Percentiles rank a stretch among this genome's conserved stretches.
phyloP scores from a whole-genome alignment of 176 grass and related monocot species.

The Triticum monococcum region DNA sequence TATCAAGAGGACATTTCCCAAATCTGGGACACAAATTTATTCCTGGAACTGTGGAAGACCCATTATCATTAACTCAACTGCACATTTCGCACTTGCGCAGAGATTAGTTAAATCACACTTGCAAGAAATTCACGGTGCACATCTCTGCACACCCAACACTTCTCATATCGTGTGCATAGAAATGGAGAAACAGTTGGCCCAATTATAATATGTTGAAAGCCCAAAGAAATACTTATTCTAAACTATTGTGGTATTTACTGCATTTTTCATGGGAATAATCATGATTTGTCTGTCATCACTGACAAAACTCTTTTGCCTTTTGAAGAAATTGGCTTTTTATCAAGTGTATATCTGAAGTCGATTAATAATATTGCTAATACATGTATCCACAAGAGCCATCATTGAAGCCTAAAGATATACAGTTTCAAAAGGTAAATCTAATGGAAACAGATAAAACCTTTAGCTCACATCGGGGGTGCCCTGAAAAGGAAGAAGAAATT shows the following conservation, averaged over 20 bases:
- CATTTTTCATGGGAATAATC: background rate
- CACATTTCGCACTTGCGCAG: background rate
- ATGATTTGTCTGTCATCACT: background rate
- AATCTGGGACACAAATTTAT: background rate
- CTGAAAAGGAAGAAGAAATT: background rate
- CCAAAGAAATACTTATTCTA: too few species aligned
- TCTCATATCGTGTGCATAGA: background rate
- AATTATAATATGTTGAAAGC: too few species aligned
- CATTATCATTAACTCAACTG: too few species aligned
- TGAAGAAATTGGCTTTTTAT: background rate
- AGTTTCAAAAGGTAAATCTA: background rate
- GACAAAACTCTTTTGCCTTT: background rate
- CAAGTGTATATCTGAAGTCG: background rate
- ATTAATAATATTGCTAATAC: background rate
- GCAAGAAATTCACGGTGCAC: background rate
- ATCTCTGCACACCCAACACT: background rate
- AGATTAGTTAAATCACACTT: background rate
- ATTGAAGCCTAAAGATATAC: background rate
- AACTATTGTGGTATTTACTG: background rate
- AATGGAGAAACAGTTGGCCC: too few species aligned
- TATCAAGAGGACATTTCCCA: background rate
- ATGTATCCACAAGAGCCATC: background rate
- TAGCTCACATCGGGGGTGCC: background rate
- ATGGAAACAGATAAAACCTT: background rate
- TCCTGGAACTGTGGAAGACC: too few species aligned